Evolutionary conservation across 2,329 filamentous ascomycete species (phyloP).

Genomic region (Coniosporium tulheliwenetii): DNA sequence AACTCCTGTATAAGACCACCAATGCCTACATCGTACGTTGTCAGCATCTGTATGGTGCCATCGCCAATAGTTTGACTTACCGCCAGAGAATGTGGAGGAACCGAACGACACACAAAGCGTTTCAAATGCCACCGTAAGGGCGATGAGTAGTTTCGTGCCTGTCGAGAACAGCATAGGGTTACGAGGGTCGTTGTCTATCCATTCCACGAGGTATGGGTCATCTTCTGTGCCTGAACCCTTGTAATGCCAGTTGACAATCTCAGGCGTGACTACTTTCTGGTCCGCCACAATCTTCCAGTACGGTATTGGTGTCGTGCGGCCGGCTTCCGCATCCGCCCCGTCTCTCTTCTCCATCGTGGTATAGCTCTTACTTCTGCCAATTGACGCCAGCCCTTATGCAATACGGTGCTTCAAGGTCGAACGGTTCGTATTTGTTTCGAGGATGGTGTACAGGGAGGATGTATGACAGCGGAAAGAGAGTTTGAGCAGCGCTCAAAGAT

Average conservation of each 20-base stretch:
- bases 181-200: slow-evolving; percentile 48
- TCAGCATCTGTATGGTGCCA: slow-evolving; percentile 34
- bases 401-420: too few species aligned
- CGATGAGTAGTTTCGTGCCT: slow-evolving; percentile 50
- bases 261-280: slow-evolving; percentile 16
- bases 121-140: slow-evolving; percentile 45
- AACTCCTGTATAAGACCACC: slow-evolving; percentile 37
- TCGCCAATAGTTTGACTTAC: too few species aligned
- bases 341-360: slow-evolving; percentile 10
- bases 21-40: slow-evolving; percentile 26
- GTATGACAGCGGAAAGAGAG: too few species aligned
- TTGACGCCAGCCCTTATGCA: too few species aligned
- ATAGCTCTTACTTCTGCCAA: not conserved
- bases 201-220: slow-evolving; percentile 54
- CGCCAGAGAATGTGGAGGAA: slow-evolving; percentile 51
- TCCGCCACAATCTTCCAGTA: slow-evolving; percentile 16
- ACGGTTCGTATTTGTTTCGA: too few species aligned
- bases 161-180: slow-evolving; percentile 48
- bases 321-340: slow-evolving; percentile 10
- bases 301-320: slow-evolving; percentile 8
- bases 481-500: too few species aligned
- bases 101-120: slow-evolving; percentile 55
- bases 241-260: slow-evolving; percentile 16
- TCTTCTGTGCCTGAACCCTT: slow-evolving; percentile 42
- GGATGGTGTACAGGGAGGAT: too few species aligned